phyloP scores from a whole-genome alignment of 2,329 filamentous ascomycete genomes.

The Diatrype stigma region DNA sequence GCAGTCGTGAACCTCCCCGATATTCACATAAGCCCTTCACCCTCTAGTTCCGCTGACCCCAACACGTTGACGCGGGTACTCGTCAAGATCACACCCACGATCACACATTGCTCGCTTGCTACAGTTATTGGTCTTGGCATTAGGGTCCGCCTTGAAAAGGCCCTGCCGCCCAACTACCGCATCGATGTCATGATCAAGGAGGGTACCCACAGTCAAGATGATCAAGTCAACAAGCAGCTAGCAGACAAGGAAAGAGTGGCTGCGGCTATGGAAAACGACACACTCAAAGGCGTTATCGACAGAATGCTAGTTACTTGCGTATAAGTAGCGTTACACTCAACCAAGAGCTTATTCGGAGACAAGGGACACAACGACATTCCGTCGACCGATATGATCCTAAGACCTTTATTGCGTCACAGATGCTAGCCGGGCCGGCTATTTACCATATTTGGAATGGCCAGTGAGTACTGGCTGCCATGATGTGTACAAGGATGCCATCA shows the following conservation, averaged over 20 bases:
- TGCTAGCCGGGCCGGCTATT: background rate
- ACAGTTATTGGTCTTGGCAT: slow-evolving; percentile 95
- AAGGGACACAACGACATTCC: no score
- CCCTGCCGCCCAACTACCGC: slow-evolving; percentile 84
- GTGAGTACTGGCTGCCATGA: background rate
- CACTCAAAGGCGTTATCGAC: slow-evolving; percentile 78
- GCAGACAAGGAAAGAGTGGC: slow-evolving; percentile 95
- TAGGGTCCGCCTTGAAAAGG: slow-evolving; percentile 84
- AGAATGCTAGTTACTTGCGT: slow-evolving; percentile 91
- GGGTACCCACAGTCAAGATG: slow-evolving; percentile 90
- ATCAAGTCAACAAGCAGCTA: slow-evolving; percentile 95
- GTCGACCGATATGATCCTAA: background rate
- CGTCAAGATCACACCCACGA: slow-evolving; percentile 91
- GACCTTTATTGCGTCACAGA: background rate
- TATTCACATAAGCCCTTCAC: slow-evolving; percentile 71
- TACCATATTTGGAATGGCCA: background rate
- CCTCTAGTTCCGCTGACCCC: slow-evolving; percentile 49
- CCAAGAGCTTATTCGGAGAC: no score
- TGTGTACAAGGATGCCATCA: background rate
- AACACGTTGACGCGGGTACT: slow-evolving; percentile 66
- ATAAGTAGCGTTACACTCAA: slow-evolving; percentile 29
- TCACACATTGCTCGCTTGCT: slow-evolving; percentile 93
- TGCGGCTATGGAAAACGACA: slow-evolving; percentile 90
- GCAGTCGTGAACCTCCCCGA: slow-evolving; percentile 96
- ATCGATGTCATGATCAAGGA: slow-evolving; percentile 93